Evolutionary conservation across 176 grass and related monocot genomes (phyloP), one percentile per base, ranked within the genome.

Genomic region (Cenchrus fungigraminus): DNA sequence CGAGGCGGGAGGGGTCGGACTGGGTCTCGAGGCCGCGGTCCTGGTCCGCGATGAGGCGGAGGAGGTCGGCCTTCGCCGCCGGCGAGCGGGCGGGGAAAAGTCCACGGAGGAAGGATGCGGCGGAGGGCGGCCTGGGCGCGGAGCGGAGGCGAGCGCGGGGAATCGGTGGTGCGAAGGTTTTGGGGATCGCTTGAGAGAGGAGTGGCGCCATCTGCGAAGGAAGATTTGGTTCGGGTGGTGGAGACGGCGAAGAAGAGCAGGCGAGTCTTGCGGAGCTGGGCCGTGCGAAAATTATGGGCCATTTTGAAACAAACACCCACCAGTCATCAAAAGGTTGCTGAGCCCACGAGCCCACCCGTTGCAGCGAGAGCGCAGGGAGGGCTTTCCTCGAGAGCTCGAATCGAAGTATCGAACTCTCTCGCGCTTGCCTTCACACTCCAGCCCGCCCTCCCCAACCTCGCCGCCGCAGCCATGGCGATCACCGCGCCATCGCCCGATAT

Each of bases 31-130:
- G 82, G 78, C 97, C 91, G 4, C 97, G 86, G 65, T 86, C 83
- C 83, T 96, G 90, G 80, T 99, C 93, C 9, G 90, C 70, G 81
- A 99, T 91, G 85, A 94, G 88, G 71, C 83, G 70, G 74, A 99
- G 93, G 56, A 92, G 90, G 3, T 94, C 79, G 15, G 79, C 91
- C 85, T 99, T 99, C 54, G 91, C 88, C 25, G 70, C 60, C 4
- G 73, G 85, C 54, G 90, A 71, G 17, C 81, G 86, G 22, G 84
- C 51, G 6, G 90, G 87, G 68, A 92, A 88, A 19, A 90, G 44
- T 3, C 80, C 58, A 12, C 84, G 82, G 59, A 92, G 65, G 46
- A 92, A 77, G 15, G 84, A 49, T 19, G 53, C 63, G 68, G 81
- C 81, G 70, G 81, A 59, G 44, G 84, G 83, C 3, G 80, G 84